Conservation (phyloP, 2,329 filamentous ascomycete species). For the Fusarium anguioides region DNA sequence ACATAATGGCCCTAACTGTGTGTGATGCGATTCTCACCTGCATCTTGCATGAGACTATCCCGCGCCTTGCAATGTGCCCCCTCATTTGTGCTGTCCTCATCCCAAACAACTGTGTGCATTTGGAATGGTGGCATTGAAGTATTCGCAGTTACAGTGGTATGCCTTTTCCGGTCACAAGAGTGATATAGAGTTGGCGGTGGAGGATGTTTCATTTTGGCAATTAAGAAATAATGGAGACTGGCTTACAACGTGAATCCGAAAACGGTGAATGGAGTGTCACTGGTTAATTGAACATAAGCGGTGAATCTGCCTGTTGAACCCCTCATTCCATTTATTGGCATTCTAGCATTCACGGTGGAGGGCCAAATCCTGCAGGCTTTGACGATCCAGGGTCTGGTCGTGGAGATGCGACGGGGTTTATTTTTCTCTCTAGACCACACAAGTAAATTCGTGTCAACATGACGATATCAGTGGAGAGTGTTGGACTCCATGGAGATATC, state of each 20-base stretch:
- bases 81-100: slow-evolving; percentile 11
- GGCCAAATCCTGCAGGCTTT: slow-evolving; percentile 7
- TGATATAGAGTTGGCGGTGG: slow-evolving; percentile 9
- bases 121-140: slow-evolving; percentile 29
- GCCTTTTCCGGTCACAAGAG: slow-evolving; percentile 11
- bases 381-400: slow-evolving; percentile 35
- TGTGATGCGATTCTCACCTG: slow-evolving; percentile 33
- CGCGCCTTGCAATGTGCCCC: slow-evolving; percentile 2
- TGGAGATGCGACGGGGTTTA: slow-evolving; percentile 13
- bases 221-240: slow-evolving; percentile 19
- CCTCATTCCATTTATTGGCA: slow-evolving; percentile 27
- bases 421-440: background rate
- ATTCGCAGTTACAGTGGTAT: slow-evolving; percentile 6
- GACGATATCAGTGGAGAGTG: slow-evolving; percentile 29
- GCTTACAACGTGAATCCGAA: slow-evolving; percentile 9
- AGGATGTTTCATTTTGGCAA: slow-evolving; percentile 16
- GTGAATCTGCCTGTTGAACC: slow-evolving; percentile 28
- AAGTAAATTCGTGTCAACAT: slow-evolving; percentile 16
- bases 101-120: background rate
- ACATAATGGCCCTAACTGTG: slow-evolving; percentile 14
- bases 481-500: slow-evolving; percentile 5
- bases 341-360: slow-evolving; percentile 22
- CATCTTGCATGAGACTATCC: slow-evolving; percentile 36
- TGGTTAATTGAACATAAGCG: slow-evolving; percentile 15
- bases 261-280: slow-evolving; percentile 6